A percentile compares a stretch with the other conserved stretches of the same genome.
Evolutionary conservation across 768 basidiomycete genomes (phyloP).

Genomic region (Suillus subaureus): DNA sequence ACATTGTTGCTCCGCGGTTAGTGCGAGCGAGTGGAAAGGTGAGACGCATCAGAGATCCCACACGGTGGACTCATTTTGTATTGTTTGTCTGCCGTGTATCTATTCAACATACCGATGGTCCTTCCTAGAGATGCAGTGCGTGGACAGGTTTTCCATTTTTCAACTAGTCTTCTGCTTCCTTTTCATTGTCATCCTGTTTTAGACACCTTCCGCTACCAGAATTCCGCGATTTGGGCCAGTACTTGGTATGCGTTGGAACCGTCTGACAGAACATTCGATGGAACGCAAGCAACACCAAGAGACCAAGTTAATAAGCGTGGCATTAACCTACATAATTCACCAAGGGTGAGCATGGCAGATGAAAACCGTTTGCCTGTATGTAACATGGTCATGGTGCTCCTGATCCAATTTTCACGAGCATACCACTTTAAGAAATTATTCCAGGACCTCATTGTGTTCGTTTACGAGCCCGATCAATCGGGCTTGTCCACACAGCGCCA

Average conservation of each 20-base stretch:
- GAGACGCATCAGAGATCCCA: background rate
- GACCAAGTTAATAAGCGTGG: background rate
- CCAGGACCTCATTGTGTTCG: background rate
- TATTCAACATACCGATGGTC: background rate
- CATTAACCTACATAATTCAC: background rate
- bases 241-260: too few relatives aligned
- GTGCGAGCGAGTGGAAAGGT: background rate
- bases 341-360: background rate
- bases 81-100: background rate
- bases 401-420: background rate
- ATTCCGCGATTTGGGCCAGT: background rate
- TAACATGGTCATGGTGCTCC: background rate
- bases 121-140: background rate
- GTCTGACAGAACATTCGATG: background rate
- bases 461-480: background rate
- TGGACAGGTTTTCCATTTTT: background rate
- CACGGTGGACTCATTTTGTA: background rate
- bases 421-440: background rate
- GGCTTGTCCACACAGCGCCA: background rate
- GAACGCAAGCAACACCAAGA: background rate
- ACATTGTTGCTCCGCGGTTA: too few relatives aligned
- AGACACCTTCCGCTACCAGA: background rate
- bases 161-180: background rate
- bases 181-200: background rate
- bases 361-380: background rate